Evolutionary conservation across 495 filamentous ascomycete genomes (phyloP), one percentile per base, ranked within the genome.

Genomic region (Amorphotheca resinae): DNA sequence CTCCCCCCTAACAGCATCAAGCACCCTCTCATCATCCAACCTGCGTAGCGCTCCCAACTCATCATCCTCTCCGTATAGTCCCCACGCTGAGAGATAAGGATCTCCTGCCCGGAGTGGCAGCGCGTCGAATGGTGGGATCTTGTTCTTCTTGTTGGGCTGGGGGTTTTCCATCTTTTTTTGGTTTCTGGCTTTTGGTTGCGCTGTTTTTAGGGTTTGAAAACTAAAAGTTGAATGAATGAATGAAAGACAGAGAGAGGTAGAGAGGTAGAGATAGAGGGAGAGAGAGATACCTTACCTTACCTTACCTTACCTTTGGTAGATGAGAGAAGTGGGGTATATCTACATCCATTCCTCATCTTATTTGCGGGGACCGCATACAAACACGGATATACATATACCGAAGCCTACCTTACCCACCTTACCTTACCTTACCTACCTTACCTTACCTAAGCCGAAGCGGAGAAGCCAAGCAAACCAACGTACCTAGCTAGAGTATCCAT

Each of bases 1-100:
- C 55, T 80, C 70, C 22, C 47, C 54, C 22, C 60, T 52, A 4
- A 73, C 72, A 11, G 64, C 59, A 2, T 52, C 52, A 0, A 70
- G 62, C 0, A 69, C 61, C 9, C 55, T 51, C 38, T 59, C 61
- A 33, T 62, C 52, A 5, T 65, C 67, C 2, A 74, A 50, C 28
- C 65, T 49, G 51, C 72, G 71, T 37, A 73, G 46, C 9, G 62
- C 64, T 8, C 67, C 69, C 1, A 70, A 52, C 45, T 65, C 60
- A 53, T 70, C 69, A 9, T 69, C 44, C 0, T 49, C 50, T n/a
- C 69, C 68, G 51, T 67, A 72, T 0, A 72, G 49, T 1, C 66
- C 63, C 68, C 69, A 72, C 9, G 70, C 69, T 6, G 67, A 61
- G 20, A 44, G 53, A 14, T 55, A 57, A 9, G 68, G 67, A 33